Base-by-base conservation (phyloP, 1,284 basidiomycete species). In the Ustilago nuda region DNA sequence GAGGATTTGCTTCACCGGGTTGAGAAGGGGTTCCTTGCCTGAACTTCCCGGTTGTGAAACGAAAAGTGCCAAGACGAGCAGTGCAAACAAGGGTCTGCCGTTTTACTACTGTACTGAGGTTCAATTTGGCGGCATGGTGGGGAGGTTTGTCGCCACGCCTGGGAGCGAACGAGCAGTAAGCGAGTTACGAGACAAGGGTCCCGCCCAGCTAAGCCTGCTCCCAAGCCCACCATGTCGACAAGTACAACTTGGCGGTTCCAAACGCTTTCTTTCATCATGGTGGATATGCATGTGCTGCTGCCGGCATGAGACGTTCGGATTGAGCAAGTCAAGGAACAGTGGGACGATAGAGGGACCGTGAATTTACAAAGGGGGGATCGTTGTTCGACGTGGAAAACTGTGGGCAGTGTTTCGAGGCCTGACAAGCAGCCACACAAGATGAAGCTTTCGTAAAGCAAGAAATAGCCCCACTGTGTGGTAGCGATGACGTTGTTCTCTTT, bases 1-100 rank as follows among this genome's bases (percentile, higher is more conserved):
- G n/a, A n/a, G n/a, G n/a, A n/a, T n/a, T n/a, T n/a, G n/a, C n/a
- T n/a, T n/a, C n/a, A n/a, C n/a, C n/a, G n/a, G n/a, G n/a, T n/a
- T n/a, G n/a, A n/a, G n/a, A n/a, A n/a, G n/a, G n/a, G n/a, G n/a
- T n/a, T n/a, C n/a, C n/a, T n/a, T n/a, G n/a, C n/a, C n/a, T n/a
- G n/a, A n/a, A n/a, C n/a, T n/a, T n/a, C n/a, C n/a, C n/a, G n/a
- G 11, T 35, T 13, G 46, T 37, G 50, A 60, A 60, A 37, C 35
- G 58, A 39, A 43, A 27, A 39, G 33, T 61, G 59, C 59, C 59
- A 53, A 61, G 59, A 11, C 39, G 13, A 35, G 51, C 30, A 30
- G 37, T 61, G 52, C 52, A 30, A 8, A 4, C 8, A 4, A 39
- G 15, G 58, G 58, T 50, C 58, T 50, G 37, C 33, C 4, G 51